Conservation (phyloP, 768 basidiomycete species). For the Boletus insuetus region DNA sequence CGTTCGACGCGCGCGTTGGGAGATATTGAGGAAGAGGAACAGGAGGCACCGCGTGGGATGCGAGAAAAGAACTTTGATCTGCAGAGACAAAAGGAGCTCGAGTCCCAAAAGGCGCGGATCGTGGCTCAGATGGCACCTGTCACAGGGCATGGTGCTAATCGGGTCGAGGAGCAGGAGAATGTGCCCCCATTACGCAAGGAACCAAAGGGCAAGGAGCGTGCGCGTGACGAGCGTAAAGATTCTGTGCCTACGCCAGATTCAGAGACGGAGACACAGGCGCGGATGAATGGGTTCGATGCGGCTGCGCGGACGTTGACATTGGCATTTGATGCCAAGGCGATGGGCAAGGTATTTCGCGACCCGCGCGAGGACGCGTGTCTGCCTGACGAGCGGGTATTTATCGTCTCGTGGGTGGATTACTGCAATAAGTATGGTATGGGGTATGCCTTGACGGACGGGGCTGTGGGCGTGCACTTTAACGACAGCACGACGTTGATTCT, state of each 20-base stretch:
- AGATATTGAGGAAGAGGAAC: conserved; percentile 46
- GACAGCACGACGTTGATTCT: conserved; percentile 88
- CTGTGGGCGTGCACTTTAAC: conserved; percentile 94
- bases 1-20: conserved; percentile 41
- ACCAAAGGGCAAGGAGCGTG: conserved; percentile 31
- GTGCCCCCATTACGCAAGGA: conserved; percentile 32
- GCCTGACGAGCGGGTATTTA: conserved; percentile 77
- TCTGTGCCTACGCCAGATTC: conserved; percentile 4
- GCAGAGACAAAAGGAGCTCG: conserved; percentile 68
- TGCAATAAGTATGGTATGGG: conserved; percentile 99
- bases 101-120: conserved; percentile 88
- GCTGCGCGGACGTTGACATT: conserved; percentile 48
- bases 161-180: conserved; percentile 34
- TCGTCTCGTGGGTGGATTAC: conserved; percentile 99
- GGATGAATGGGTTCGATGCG: conserved; percentile 63
- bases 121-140: conserved; percentile 88
- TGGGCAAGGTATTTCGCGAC: conserved; percentile 64
- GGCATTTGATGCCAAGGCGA: conserved; percentile 69
- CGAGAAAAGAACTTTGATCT: conserved; percentile 40
- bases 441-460: conserved; percentile 93
- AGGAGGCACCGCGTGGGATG: conserved; percentile 38
- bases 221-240: conserved; percentile 23
- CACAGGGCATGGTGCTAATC: conserved; percentile 25
- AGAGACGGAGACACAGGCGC: conserved; percentile 28
- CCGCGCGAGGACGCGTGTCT: conserved; percentile 54